Evolutionary conservation across 2,329 filamentous ascomycete genomes (phyloP).

Genomic region (Neofusicoccum kwambonambiense): DNA sequence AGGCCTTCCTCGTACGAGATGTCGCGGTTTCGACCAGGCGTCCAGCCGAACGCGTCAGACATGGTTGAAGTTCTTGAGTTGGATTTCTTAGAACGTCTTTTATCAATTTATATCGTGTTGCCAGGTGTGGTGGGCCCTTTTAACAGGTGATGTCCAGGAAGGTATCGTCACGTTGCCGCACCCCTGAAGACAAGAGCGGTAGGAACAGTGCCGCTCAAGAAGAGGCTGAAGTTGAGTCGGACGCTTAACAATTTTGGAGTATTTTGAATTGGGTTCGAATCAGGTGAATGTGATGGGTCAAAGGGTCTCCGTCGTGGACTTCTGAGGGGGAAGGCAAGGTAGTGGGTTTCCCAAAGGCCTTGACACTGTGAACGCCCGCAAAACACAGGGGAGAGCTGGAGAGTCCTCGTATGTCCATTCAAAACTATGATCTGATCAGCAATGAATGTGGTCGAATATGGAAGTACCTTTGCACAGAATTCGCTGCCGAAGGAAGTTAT

Average conservation of each 20-base stretch:
- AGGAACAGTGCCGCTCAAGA: no score
- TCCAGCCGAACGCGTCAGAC: neutral
- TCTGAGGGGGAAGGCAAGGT: neutral
- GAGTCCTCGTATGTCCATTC: neutral
- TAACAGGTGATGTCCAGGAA: no score
- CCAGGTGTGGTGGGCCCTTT: no score
- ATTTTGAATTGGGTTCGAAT: no score
- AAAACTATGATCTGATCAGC: neutral
- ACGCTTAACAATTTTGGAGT: no score
- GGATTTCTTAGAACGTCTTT: neutral
- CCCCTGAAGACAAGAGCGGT: no score
- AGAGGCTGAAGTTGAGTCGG: no score
- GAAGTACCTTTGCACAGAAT: no score
- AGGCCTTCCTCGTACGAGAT: slow-evolving; percentile 7
- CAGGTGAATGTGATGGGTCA: no score
- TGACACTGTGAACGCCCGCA: neutral
- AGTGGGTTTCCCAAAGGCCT: neutral
- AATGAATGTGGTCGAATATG: neutral
- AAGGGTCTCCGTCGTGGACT: no score
- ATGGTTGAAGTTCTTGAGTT: neutral
- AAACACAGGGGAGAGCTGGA: neutral
- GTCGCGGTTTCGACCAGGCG: neutral
- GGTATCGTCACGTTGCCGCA: no score
- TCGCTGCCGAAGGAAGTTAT: no score
- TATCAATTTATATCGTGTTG: neutral